phyloP scores from a whole-genome alignment of 2,329 filamentous ascomycete genomes.

The Decorospora gaudefroyi region DNA sequence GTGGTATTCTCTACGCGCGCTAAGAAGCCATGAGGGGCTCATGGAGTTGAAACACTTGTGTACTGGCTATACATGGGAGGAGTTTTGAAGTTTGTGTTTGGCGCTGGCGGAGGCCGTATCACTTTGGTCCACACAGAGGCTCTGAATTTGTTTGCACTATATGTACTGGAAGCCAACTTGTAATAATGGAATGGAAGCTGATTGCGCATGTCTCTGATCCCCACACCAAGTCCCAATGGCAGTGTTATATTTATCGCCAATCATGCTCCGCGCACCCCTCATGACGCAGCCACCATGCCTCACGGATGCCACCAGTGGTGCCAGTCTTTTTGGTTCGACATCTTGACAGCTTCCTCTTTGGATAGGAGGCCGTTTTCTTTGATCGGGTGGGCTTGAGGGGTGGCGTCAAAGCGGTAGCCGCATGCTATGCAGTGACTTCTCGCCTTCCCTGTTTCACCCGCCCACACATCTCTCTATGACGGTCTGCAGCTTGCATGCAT shows the following conservation, averaged over 20 bases:
- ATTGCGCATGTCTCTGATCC: neutral
- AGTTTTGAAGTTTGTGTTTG: conserved; percentile 1
- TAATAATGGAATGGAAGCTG: conserved; percentile 11
- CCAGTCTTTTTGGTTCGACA: neutral
- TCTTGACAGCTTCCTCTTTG: neutral
- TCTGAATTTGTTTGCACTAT: neutral
- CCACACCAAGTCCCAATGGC: neutral
- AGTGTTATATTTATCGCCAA: neutral
- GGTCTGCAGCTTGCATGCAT: neutral
- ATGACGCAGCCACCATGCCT: neutral
- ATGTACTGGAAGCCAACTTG: neutral
- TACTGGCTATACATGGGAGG: neutral
- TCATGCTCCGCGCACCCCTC: neutral
- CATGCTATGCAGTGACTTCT: neutral
- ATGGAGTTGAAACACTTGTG: neutral
- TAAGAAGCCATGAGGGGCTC: neutral
- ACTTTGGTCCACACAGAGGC: neutral
- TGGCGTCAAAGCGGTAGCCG: neutral
- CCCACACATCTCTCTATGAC: conserved; percentile 2
- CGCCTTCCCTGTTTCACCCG: neutral
- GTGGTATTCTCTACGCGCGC: neutral
- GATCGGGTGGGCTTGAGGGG: neutral
- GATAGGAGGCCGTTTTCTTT: neutral
- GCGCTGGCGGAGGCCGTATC: neutral
- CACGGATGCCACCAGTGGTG: neutral